These are phyloP conservation scores for Globisporangium megalacanthum DNA, from an alignment of 352 stramenopile species.

Conservation along the genomic window DNA sequence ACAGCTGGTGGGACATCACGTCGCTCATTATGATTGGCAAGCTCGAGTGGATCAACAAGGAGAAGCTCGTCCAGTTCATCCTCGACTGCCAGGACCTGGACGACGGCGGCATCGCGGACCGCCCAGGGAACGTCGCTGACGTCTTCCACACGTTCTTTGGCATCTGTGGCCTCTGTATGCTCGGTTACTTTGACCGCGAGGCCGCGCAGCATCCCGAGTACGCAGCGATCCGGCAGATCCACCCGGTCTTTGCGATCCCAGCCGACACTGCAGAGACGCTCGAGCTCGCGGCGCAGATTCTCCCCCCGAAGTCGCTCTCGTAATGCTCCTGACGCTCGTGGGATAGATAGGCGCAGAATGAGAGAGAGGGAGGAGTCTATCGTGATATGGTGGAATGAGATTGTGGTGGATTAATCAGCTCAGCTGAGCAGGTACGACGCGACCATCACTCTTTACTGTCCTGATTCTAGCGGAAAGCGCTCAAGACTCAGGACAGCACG, in stretches of 20 bases:
- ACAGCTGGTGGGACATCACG: constrained; percentile 99
- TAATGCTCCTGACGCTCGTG: background rate
- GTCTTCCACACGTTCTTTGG: constrained; percentile 99
- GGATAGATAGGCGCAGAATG: background rate
- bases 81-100: constrained; percentile 95
- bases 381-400: no score
- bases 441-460: no score
- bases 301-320: constrained; percentile 17
- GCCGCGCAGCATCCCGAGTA: constrained; percentile 48
- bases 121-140: constrained; percentile 94
- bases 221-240: constrained; percentile 80
- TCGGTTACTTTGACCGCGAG: constrained; percentile 89
- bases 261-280: constrained; percentile 88
- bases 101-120: constrained; percentile 97
- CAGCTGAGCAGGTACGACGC: no score
- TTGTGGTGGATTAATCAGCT: no score
- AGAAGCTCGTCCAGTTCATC: constrained; percentile 93
- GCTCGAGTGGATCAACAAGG: constrained; percentile 94
- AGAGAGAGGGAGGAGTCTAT: background rate
- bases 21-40: constrained; percentile 94
- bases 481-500: background rate
- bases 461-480: no score
- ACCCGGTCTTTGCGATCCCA: constrained; percentile 95
- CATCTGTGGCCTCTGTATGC: constrained; percentile 92
- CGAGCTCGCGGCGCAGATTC: constrained; percentile 73